Evolutionary conservation across 2,329 filamentous ascomycete species (phyloP).

Genomic region (Aspergillus calidoustus): DNA sequence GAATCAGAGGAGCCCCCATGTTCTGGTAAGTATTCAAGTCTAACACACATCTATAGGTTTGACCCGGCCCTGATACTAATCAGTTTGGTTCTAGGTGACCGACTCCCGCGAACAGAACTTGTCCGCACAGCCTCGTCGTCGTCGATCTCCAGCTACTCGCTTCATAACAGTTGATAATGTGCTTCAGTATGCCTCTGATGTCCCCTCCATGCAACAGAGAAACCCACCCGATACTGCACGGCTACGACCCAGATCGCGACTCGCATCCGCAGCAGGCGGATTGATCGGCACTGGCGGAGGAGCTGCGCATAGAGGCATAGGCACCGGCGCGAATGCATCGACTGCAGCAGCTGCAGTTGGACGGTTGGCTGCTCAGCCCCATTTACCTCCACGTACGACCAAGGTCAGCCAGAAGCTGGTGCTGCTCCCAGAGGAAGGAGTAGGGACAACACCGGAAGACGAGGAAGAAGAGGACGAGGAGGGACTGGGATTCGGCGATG

Average conservation of each 20-base stretch:
- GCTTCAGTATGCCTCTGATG: constrained; percentile 89
- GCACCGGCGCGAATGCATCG: constrained; percentile 41
- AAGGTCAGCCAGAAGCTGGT: constrained; percentile 98
- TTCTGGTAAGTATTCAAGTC: constrained; percentile 41
- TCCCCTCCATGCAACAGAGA: constrained; percentile 90
- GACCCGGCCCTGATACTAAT: not conserved
- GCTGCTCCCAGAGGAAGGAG: constrained; percentile 71
- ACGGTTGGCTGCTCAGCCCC: constrained; percentile 58
- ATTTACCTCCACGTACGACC: constrained; percentile 82
- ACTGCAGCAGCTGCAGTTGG: constrained; percentile 61
- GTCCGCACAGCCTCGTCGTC: constrained; percentile 32
- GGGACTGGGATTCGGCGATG: constrained; percentile 31
- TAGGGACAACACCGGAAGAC: constrained; percentile 13
- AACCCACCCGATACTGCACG: constrained; percentile 57
- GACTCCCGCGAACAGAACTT: constrained; percentile 49
- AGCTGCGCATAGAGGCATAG: constrained; percentile 31
- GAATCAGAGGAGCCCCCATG: constrained; percentile 50
- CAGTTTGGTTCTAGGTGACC: constrained; percentile 40
- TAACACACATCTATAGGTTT: no score
- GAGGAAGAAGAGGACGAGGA: constrained; percentile 32
- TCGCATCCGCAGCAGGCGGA: constrained; percentile 37
- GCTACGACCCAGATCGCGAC: constrained; percentile 36
- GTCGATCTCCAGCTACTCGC: constrained; percentile 59
- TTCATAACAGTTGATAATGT: constrained; percentile 93
- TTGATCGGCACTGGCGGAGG: constrained; percentile 46